These are phyloP conservation scores for Eremothecium sinecaudum DNA, from an alignment of 1,139 yeast genomes.

Conservation along the genomic window DNA sequence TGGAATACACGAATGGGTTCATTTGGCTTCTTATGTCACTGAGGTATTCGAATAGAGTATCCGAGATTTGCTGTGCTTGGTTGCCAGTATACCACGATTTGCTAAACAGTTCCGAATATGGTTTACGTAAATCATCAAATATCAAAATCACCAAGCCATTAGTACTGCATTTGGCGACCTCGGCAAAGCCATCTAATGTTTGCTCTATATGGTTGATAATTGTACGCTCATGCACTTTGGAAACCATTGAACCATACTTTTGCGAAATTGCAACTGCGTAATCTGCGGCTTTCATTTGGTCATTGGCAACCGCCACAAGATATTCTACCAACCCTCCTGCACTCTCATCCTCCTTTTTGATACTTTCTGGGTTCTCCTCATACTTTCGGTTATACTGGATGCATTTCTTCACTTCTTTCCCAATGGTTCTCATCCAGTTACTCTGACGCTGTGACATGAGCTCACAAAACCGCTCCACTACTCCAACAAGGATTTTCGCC, in stretches of 20 bases:
- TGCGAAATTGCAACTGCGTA: constrained; percentile 67
- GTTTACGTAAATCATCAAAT: constrained; percentile 54
- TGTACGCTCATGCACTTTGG: constrained; percentile 48
- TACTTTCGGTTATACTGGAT: constrained; percentile 36
- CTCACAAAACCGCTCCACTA: constrained; percentile 61
- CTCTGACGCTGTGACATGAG: constrained; percentile 53
- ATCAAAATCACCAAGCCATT: constrained; percentile 57
- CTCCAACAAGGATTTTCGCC: constrained; percentile 75
- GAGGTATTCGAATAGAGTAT: constrained; percentile 68
- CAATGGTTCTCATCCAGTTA: constrained; percentile 50
- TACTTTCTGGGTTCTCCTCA: constrained; percentile 33
- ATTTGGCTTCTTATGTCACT: constrained; percentile 46
- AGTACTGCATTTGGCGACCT: constrained; percentile 61
- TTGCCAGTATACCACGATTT: constrained; percentile 43
- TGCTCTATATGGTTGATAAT: constrained; percentile 51
- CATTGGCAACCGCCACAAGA: constrained; percentile 75
- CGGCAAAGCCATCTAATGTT: constrained; percentile 67
- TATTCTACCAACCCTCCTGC: constrained; percentile 78
- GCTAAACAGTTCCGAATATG: constrained; percentile 41
- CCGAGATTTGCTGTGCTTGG: constrained; percentile 51
- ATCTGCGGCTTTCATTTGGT: constrained; percentile 78
- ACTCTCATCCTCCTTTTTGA: constrained; percentile 44
- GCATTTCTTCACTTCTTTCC: constrained; percentile 49
- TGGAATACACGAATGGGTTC: constrained; percentile 42
- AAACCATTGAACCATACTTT: constrained; percentile 56